A percentile compares a stretch with the other conserved stretches of the same genome.
phyloP scores from a whole-genome alignment of 768 basidiomycete species.

The Suillus bovinus region DNA sequence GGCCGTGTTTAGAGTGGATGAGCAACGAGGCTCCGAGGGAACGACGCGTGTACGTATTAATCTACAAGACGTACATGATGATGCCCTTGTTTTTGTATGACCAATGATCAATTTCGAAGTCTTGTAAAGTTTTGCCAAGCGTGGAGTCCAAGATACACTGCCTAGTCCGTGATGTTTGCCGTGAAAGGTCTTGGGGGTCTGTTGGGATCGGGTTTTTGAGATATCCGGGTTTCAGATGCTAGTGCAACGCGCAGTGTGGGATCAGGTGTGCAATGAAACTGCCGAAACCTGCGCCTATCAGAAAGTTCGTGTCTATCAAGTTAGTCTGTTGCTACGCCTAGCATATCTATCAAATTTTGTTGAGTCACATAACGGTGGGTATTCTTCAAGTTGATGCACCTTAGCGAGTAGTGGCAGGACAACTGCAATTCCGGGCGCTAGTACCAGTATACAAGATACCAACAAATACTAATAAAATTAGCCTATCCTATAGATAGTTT shows the following conservation, averaged over 20 bases:
- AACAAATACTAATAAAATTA: background rate
- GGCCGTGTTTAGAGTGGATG: slow-evolving; percentile 15
- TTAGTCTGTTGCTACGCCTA: background rate
- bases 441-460: background rate
- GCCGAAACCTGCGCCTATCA: background rate
- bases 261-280: background rate
- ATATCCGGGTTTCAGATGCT: background rate
- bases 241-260: background rate
- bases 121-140: background rate
- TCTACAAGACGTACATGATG: background rate
- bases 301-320: background rate
- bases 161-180: background rate
- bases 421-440: background rate
- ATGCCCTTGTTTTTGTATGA: background rate
- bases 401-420: background rate
- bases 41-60: background rate
- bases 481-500: background rate
- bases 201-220: background rate
- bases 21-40: background rate
- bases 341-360: background rate
- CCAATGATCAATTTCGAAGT: background rate
- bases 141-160: background rate
- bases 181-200: background rate
- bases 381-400: background rate
- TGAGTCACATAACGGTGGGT: background rate